Evolutionary conservation across 192 early-diverging fungal genomes (phyloP), one percentile per base, ranked within the genome.

Genomic region (Endogone sp.): DNA sequence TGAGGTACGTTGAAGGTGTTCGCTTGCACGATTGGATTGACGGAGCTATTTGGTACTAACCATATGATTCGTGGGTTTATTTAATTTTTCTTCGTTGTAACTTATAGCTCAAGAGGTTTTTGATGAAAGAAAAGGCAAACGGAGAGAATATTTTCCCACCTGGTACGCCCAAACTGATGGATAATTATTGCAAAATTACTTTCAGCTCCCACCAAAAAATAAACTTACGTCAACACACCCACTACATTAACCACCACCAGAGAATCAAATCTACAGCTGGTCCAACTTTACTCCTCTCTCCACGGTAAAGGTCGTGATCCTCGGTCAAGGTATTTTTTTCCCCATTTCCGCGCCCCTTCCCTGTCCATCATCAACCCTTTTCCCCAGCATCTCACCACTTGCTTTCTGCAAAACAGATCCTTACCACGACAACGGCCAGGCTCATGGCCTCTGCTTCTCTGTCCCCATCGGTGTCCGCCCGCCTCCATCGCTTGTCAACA

Each of bases 401-500:
- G 22, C n/a, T 65, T 44, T 67, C 44, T 29, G 2, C 54, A 72
- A 63, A 9, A 20, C 70, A 90, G 93, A 94, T 72, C 93, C 93
- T 27, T 94, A 87, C 29, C 86, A 87, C 49, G 74, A 78, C 55
- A 63, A 69, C 21, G 73, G 76, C 83, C 88, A 94, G 90, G 95
- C 96, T 3, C 95, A 96, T 68, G 96, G 94, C 2, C 80, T 97
- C 30, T 94, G 91, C 72, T 97, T 98, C 72, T 95, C 93, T 68
- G 97, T 98, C 49, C 74, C 81, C 32, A 88, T 89, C 32, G 89
- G 88, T 3, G 90, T 98, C 2, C 71, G 66, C 4, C 68, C 76
- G 4, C 97, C 97, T 29, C 97, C 95, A 29, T 96, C 95, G 13
- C 85, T 98, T 28, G 67, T 86, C 26, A 98, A 98, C 79, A 98